Evolutionary conservation across 2,329 filamentous ascomycete species (phyloP).

Genomic region (Verticillium alfalfae): DNA sequence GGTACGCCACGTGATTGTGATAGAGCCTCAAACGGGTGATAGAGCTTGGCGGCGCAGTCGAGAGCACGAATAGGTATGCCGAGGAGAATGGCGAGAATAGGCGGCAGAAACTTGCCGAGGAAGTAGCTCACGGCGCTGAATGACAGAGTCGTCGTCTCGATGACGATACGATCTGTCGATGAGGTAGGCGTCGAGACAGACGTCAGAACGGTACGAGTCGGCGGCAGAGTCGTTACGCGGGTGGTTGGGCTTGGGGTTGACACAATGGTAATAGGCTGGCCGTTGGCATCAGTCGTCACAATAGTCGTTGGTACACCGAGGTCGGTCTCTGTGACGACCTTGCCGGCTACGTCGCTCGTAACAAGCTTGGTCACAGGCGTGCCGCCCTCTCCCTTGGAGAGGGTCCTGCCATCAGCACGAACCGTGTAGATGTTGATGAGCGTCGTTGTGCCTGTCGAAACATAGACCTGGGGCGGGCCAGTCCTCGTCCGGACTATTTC

Average conservation of each 20-base stretch:
- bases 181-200: slow-evolving; percentile 10
- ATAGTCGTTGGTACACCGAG: slow-evolving; percentile 13
- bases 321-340: slow-evolving; percentile 9
- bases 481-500: not conserved
- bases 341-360: slow-evolving; percentile 14
- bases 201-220: slow-evolving; percentile 16
- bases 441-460: slow-evolving; percentile 12
- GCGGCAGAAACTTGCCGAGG: slow-evolving; percentile 33
- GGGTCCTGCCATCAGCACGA: slow-evolving; percentile 1
- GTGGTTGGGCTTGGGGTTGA: slow-evolving; percentile 19
- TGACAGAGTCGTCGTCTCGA: slow-evolving; percentile 14
- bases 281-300: slow-evolving; percentile 17
- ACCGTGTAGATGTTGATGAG: slow-evolving; percentile 14
- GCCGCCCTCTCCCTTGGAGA: not conserved
- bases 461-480: slow-evolving; percentile 3
- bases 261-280: slow-evolving; percentile 19
- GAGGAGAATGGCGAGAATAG: slow-evolving; percentile 31
- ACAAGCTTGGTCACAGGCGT: slow-evolving; percentile 14
- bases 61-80: slow-evolving; percentile 32
- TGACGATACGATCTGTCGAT: slow-evolving; percentile 6
- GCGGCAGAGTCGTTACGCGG: slow-evolving; percentile 13
- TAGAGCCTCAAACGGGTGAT: slow-evolving; percentile 38
- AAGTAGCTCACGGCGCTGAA: slow-evolving; percentile 26
- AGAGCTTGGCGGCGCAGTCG: slow-evolving; percentile 32
- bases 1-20: slow-evolving; percentile 25